Evolutionary conservation across 345 rosid species (phyloP).

Genomic region (Eutrema heterophyllum): DNA sequence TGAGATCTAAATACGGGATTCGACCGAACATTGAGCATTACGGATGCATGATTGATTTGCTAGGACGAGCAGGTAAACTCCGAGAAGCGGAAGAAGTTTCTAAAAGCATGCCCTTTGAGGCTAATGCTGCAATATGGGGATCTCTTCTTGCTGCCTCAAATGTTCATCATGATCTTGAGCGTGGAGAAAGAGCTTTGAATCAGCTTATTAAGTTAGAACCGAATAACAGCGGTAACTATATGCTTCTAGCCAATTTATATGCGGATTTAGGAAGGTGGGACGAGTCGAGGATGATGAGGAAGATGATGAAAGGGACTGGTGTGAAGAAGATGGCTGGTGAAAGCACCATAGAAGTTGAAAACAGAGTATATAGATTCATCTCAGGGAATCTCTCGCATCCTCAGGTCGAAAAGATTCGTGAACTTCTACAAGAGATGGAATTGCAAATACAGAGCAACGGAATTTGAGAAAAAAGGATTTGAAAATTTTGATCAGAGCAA

Average conservation of each 20-base stretch:
- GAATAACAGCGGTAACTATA: slow-evolving; percentile 70
- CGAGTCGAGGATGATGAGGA: slow-evolving; percentile 52
- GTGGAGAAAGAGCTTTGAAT: slow-evolving; percentile 55
- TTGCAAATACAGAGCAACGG: slow-evolving; percentile 29
- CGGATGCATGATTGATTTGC: slow-evolving; percentile 70
- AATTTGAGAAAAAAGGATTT: not conserved
- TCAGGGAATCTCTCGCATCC: slow-evolving; percentile 51
- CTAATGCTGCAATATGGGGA: slow-evolving; percentile 77
- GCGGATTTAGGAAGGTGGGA: slow-evolving; percentile 61
- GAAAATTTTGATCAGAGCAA: not conserved
- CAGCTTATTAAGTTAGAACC: slow-evolving; percentile 62
- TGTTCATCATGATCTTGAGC: slow-evolving; percentile 48
- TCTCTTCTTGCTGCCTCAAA: slow-evolving; percentile 70
- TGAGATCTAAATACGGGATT: slow-evolving; percentile 41
- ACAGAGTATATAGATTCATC: slow-evolving; percentile 44
- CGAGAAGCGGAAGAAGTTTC: slow-evolving; percentile 48
- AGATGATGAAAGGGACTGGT: slow-evolving; percentile 54
- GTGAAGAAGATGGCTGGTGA: slow-evolving; percentile 56
- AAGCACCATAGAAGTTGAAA: slow-evolving; percentile 58
- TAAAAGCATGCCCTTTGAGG: slow-evolving; percentile 54
- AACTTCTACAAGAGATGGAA: slow-evolving; percentile 37
- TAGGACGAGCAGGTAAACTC: slow-evolving; percentile 62
- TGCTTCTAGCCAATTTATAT: slow-evolving; percentile 54
- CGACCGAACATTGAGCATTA: slow-evolving; percentile 61
- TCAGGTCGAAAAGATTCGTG: slow-evolving; percentile 34